Evolutionary conservation across 2,329 filamentous ascomycete genomes (phyloP), one percentile per base, ranked within the genome.

Genomic region (Cladosporium sp.): DNA sequence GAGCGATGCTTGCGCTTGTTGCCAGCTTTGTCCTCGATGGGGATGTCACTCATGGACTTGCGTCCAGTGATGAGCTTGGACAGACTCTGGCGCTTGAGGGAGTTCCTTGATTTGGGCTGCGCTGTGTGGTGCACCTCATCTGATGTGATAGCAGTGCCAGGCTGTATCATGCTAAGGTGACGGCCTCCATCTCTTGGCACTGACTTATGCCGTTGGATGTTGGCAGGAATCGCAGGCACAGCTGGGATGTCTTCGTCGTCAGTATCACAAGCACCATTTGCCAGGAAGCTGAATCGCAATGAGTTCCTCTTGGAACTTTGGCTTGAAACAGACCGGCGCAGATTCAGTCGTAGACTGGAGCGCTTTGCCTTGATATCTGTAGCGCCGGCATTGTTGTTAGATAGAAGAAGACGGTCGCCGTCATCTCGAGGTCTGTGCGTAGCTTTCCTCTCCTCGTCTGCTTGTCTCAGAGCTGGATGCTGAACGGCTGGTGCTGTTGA

Each of bases 1-100:
- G 61, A 63, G 50, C 61, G 61, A 33, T 26, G 61, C 50, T 63
- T 63, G 61, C 61, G 61, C 23, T 63, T 63, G 35, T 56, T 63
- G 50, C 61, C 40, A 14, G 23, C 6, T 3, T 23, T 46, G 26
- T 63, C 50, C 10, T 18, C 11, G 5, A 29, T 7, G 16, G 23
- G 18, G 16, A 56, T 14, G 12, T 55, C 49, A 18, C 33, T 31
- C 33, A 35, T 56, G 5, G 61, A 63, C 28, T 55, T 63, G 61
- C 35, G 61, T 7, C 29, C 55, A 26, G 50, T 63, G 5, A 56
- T 55, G 12, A 63, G n/a, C 49, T 44, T 63, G 21, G 61, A 44
- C 18, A 63, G 28, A n/a, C 50, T 63, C 16, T 46, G 61, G 26
- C 50, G 61, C 21, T 62, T 62, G n/a, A 52, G 28, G 2, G 59